phyloP scores from a whole-genome alignment of 345 rosid species.

The Capsella bursapastoris region DNA sequence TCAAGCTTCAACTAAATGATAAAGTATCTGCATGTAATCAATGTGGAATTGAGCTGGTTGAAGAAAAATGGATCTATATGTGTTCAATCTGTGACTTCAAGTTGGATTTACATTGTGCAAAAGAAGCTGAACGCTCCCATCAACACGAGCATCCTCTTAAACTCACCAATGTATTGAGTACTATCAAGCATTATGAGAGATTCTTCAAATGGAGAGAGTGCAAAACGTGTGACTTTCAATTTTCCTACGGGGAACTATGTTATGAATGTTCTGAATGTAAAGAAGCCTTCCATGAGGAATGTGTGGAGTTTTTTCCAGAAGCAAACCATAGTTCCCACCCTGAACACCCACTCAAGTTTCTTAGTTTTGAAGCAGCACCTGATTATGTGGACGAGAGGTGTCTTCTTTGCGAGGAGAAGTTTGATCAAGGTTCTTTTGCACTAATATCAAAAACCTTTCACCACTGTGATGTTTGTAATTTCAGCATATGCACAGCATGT shows the following conservation, averaged over 20 bases:
- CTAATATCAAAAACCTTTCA: too few species aligned
- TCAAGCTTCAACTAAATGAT: not conserved
- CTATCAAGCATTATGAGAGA: too few species aligned
- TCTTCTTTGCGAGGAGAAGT: not conserved
- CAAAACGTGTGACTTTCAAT: not conserved
- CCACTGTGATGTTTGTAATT: not conserved
- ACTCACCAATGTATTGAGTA: too few species aligned
- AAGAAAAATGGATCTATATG: not conserved
- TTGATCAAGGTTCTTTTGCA: not conserved
- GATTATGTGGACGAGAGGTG: not conserved
- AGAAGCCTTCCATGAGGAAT: not conserved
- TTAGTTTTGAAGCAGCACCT: not conserved
- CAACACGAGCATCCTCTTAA: too few species aligned
- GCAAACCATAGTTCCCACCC: not conserved
- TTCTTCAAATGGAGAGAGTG: too few species aligned
- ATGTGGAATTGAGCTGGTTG: too few species aligned
- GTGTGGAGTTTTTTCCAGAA: not conserved
- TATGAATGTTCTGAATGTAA: not conserved
- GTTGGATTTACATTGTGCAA: too few species aligned
- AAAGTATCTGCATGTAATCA: too few species aligned
- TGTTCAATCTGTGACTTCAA: not conserved
- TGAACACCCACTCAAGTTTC: not conserved
- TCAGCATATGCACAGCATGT: not conserved
- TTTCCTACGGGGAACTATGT: too few species aligned
- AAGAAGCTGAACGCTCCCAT: too few species aligned